A percentile compares a stretch with the other conserved stretches of the same genome.
Evolutionary conservation across 441 rosid species (phyloP).

Genomic region (Mallotus repandus): DNA sequence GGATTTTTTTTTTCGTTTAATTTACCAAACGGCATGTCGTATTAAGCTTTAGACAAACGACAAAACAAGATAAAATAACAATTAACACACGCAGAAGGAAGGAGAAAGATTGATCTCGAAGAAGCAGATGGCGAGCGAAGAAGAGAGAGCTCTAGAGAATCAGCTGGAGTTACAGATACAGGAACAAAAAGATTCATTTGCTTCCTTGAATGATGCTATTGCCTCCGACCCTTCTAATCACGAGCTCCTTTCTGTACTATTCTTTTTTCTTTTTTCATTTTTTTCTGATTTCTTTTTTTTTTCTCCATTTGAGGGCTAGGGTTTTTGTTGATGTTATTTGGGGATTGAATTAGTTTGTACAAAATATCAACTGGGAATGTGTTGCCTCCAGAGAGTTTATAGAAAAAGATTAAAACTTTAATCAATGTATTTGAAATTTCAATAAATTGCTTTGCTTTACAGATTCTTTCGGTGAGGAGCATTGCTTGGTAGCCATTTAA

Average conservation of each 20-base stretch:
- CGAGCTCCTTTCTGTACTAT: conserved; percentile 68
- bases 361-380: not conserved
- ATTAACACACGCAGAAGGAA: not conserved
- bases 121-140: conserved; percentile 63
- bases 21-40: not conserved
- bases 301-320: conserved; percentile 13
- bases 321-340: conserved; percentile 6
- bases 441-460: too few relatives aligned
- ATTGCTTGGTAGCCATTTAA: too few relatives aligned
- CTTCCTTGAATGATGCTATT: conserved; percentile 65
- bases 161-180: conserved; percentile 70
- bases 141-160: conserved; percentile 69
- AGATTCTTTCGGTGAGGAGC: too few relatives aligned
- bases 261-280: not conserved
- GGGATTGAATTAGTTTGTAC: too few relatives aligned
- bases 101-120: conserved; percentile 2
- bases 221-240: conserved; percentile 59
- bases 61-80: not conserved
- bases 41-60: not conserved
- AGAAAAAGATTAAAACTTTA: not conserved
- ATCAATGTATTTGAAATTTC: not conserved
- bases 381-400: not conserved
- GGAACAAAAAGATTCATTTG: conserved; percentile 77
- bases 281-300: not conserved
- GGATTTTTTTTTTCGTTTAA: not conserved